Evolutionary conservation across 129 eudicot species (phyloP).

Genomic region (Tanacetum coccineum): DNA sequence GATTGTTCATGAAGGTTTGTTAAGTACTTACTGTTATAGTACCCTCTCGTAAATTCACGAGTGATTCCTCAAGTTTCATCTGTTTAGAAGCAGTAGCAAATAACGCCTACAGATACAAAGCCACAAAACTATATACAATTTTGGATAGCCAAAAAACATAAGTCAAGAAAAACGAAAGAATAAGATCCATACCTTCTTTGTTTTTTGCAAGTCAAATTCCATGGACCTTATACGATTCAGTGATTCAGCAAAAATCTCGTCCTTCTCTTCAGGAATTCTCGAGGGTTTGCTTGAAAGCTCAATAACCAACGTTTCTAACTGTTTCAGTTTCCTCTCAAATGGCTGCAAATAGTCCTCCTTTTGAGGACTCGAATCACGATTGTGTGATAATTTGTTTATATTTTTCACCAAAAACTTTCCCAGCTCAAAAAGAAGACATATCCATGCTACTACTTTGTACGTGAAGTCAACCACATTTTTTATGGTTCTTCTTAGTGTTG

Average conservation of each 20-base stretch:
- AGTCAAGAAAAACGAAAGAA: background rate
- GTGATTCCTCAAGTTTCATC: conserved; percentile 82
- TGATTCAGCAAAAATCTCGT: conserved; percentile 69
- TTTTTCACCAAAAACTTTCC: conserved; percentile 35
- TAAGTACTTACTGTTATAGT: conserved; percentile 47
- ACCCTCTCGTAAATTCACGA: conserved; percentile 62
- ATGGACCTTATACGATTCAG: conserved; percentile 76
- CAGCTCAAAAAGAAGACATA: conserved; percentile 38
- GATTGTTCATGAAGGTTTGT: too few relatives aligned
- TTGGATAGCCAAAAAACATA: background rate
- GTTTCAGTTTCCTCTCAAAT: conserved; percentile 67
- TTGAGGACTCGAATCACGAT: conserved; percentile 25
- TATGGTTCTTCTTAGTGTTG: conserved; percentile 33
- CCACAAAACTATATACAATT: background rate
- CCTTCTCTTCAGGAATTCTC: conserved; percentile 83
- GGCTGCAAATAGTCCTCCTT: conserved; percentile 49
- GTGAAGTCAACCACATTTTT: conserved; percentile 28
- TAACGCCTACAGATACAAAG: conserved; percentile 47
- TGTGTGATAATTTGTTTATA: conserved; percentile 21
- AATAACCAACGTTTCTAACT: conserved; percentile 58
- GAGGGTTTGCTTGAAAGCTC: conserved; percentile 73
- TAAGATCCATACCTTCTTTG: conserved; percentile 60
- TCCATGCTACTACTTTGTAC: conserved; percentile 43
- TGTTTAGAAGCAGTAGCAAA: conserved; percentile 93
- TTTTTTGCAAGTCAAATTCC: conserved; percentile 92